These are phyloP conservation scores for Millerozyma acaciae DNA, from an alignment of 805 yeast species.

Conservation along the genomic window DNA sequence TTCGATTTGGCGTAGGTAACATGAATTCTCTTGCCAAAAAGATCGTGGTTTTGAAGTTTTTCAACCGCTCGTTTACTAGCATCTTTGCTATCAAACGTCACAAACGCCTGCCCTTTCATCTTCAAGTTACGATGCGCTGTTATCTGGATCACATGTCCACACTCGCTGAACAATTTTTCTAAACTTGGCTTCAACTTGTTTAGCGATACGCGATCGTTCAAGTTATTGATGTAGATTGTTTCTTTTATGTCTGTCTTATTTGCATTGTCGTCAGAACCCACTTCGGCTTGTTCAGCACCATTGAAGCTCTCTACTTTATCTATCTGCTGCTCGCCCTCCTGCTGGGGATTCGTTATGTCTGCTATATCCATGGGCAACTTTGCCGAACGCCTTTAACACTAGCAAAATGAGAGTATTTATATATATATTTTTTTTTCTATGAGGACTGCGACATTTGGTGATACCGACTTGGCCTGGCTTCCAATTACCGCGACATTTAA, in stretches of 20 bases:
- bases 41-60: slow-evolving; percentile 33
- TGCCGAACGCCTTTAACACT: no score
- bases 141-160: slow-evolving; percentile 48
- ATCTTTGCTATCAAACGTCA: slow-evolving; percentile 45
- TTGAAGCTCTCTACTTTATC: no score
- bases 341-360: no score
- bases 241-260: slow-evolving; percentile 12
- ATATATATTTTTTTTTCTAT: no score
- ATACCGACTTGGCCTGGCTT: no score
- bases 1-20: slow-evolving; percentile 41
- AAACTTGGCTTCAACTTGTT: slow-evolving; percentile 47
- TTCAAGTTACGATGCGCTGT: slow-evolving; percentile 57
- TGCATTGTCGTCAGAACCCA: no score
- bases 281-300: no score
- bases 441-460: no score
- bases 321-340: no score
- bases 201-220: slow-evolving; percentile 64
- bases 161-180: slow-evolving; percentile 35
- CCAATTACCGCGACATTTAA: no score
- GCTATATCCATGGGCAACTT: no score
- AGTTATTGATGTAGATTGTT: slow-evolving; percentile 62
- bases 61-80: slow-evolving; percentile 46
- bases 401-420: no score
- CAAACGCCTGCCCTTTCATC: slow-evolving; percentile 80
- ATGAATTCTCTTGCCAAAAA: slow-evolving; percentile 48